phyloP scores from a whole-genome alignment of 805 yeast genomes.

The Starmerella bombicola region DNA sequence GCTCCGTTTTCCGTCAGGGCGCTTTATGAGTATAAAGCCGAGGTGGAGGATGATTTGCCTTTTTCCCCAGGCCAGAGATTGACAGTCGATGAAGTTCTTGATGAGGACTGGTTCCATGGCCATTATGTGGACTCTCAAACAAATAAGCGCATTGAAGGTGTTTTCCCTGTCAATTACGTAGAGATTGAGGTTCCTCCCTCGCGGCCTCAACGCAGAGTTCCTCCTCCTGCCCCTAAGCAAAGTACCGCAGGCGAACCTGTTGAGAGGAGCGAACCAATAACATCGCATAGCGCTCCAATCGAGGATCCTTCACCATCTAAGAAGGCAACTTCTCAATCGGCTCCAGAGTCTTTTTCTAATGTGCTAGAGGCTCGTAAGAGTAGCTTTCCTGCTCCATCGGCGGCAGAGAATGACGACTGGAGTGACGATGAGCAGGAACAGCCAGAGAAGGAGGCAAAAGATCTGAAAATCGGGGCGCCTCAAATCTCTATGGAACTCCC shows the following conservation, averaged over 20 bases:
- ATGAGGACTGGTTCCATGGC: slow-evolving; percentile 87
- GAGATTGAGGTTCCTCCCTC: slow-evolving; percentile 26
- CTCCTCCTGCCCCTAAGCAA: neutral
- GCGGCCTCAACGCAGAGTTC: slow-evolving; percentile 13
- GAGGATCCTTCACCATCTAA: too few species aligned
- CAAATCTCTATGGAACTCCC: neutral
- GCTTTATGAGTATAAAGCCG: slow-evolving; percentile 51
- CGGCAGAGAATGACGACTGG: too few species aligned
- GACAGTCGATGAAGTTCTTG: slow-evolving; percentile 67
- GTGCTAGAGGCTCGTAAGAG: too few species aligned
- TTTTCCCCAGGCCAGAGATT: slow-evolving; percentile 58
- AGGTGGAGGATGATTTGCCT: slow-evolving; percentile 71
- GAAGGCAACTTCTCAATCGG: too few species aligned
- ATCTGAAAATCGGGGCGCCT: neutral
- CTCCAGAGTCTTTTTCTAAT: too few species aligned
- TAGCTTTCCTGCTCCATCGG: too few species aligned
- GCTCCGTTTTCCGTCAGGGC: slow-evolving; percentile 59
- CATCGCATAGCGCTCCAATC: too few species aligned
- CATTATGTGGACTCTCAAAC: slow-evolving; percentile 40
- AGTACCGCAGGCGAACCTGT: too few species aligned
- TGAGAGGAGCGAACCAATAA: too few species aligned
- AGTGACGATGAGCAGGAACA: too few species aligned
- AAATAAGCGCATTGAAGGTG: slow-evolving; percentile 40
- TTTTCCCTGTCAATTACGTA: slow-evolving; percentile 83
- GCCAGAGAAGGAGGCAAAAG: too few species aligned